Evolutionary conservation across 23 red algal genomes (phyloP), one percentile per base, ranked within the genome.

Genomic region (Chondrus crispus): DNA sequence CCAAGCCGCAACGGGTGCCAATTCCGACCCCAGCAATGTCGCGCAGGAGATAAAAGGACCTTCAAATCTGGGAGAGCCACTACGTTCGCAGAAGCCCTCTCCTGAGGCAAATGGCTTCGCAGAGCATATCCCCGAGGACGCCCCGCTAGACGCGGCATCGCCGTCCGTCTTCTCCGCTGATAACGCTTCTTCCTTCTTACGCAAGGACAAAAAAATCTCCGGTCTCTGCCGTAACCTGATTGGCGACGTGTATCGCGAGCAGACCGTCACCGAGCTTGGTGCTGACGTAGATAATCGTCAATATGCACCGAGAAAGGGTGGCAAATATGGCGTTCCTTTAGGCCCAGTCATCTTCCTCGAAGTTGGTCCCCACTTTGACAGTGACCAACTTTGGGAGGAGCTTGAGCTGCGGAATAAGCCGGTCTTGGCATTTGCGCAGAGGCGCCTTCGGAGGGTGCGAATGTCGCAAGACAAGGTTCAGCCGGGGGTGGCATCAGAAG

Each of bases 301-400:
- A 13, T 20, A 73, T 8, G 60, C 66, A 60, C 14, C 37, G 24
- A 37, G 38, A 38, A 92, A 84, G 38, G 76, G 89, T 16, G 32
- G 47, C 30, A 50, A 28, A 32, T 30, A 42, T 3, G 29, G 71
- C 5, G 49, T 62, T 20, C 76, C 89, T 12, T 51, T 92, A 41
- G 89, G 89, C 19, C 89, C 89, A 78, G 46, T 92, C 30, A 41
- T 71, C 18, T 60, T 58, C 22, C 30, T 92, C 33, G 77, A 92
- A 42, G 30, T 92, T 40, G 76, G 46, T 22, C 63, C 82, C 30
- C 77, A 84, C 35, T 82, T 92, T 77, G 89, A 82, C 38, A 52
- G 26, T 68, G 89, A 74, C 57, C 89, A 92, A 58, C 22, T 92
- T 45, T 92, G 89, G 89, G 77, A 92, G 41, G 77, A 82, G 55